Conservation (phyloP, 208 protist species). For the Trichomonas gallinae region DNA sequence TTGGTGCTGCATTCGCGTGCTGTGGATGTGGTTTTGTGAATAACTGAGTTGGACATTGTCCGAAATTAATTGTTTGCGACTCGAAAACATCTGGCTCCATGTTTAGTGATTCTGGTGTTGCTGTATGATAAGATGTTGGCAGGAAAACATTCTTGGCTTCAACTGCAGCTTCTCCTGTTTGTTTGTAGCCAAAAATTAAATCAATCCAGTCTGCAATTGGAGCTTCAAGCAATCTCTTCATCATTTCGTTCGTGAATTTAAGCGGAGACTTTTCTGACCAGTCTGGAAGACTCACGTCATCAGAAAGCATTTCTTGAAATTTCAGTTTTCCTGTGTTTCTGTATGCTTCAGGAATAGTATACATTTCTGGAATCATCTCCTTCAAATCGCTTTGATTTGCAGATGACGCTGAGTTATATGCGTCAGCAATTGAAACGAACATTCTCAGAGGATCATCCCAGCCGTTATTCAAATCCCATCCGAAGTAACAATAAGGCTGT, state of each 20-base stretch:
- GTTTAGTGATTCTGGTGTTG: neutral
- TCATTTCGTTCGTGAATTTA: neutral
- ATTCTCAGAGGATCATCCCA: neutral
- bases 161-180: neutral
- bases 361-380: neutral
- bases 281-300: neutral
- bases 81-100: neutral
- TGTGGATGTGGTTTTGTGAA: neutral
- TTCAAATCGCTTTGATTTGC: neutral
- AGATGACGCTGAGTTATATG: neutral
- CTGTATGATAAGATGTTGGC: neutral
- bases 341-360: neutral
- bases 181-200: neutral
- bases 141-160: neutral
- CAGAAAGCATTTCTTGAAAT: neutral
- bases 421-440: neutral
- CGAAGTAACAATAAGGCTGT: neutral
- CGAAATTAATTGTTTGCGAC: neutral
- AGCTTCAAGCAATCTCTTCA: neutral
- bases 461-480: neutral
- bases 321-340: neutral
- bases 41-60: neutral
- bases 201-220: neutral
- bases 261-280: neutral
- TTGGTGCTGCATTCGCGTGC: neutral